phyloP scores from a whole-genome alignment of 2,329 filamentous ascomycete species.

The Aspergillus sp. region DNA sequence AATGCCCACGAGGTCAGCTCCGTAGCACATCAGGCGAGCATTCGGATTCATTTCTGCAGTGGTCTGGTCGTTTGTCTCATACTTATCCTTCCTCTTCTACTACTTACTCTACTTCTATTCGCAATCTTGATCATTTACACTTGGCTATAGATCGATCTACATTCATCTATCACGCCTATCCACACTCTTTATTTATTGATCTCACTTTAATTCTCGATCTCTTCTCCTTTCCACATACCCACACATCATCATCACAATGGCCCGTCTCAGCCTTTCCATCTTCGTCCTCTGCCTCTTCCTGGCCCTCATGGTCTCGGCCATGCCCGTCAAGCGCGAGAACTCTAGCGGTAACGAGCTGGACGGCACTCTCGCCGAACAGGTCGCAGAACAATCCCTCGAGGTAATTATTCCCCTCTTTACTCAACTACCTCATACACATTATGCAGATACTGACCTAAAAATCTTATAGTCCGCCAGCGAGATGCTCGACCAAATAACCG shows the following conservation, averaged over 20 bases:
- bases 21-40: not conserved
- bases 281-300: constrained; percentile 33
- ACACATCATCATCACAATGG: constrained; percentile 26
- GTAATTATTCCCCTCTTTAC: constrained; percentile 12
- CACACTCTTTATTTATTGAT: constrained; percentile 17
- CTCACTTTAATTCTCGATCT: constrained; percentile 10
- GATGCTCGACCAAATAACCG: constrained; percentile 20
- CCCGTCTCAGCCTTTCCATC: constrained; percentile 33
- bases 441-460: not conserved
- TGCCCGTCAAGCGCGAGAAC: constrained; percentile 25
- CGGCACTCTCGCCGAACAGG: not conserved
- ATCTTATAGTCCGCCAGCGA: constrained; percentile 18
- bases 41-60: not conserved
- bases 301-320: constrained; percentile 31
- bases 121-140: not conserved
- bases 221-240: constrained; percentile 6
- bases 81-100: constrained; percentile 1
- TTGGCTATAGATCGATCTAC: constrained; percentile 13
- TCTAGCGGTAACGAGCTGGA: not conserved
- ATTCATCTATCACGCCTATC: constrained; percentile 12
- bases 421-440: no score
- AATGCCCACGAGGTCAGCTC: not conserved
- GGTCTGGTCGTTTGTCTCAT: not conserved
- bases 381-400: constrained; percentile 18
- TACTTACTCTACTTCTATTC: not conserved